These are phyloP conservation scores for Penicillium nordicum DNA, from an alignment of 2,329 filamentous ascomycete species.

Conservation along the genomic window DNA sequence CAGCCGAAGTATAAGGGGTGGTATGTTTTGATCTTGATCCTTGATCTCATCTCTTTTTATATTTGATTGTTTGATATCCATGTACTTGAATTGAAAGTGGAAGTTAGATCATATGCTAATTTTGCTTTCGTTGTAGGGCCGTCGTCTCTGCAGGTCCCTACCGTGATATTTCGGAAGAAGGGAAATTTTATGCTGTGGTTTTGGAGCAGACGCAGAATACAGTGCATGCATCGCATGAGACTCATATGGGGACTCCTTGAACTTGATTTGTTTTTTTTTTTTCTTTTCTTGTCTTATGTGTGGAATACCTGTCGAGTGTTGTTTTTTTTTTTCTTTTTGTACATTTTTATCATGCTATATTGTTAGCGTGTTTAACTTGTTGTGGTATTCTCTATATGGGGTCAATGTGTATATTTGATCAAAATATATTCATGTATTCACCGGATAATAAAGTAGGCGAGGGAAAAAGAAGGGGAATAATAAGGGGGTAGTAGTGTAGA, in stretches of 20 bases:
- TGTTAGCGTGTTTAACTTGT: not conserved
- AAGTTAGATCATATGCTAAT: not conserved
- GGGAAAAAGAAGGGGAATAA: too few species aligned
- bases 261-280: not conserved
- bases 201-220: constrained; percentile 28
- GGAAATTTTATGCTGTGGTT: constrained; percentile 39
- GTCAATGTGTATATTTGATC: too few species aligned
- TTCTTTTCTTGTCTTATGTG: not conserved
- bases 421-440: too few species aligned
- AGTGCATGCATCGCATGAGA: not conserved
- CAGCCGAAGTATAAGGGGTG: constrained; percentile 39
- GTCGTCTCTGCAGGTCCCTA: constrained; percentile 35
- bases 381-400: not conserved
- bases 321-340: not conserved
- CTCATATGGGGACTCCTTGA: constrained; percentile 8
- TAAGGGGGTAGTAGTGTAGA: too few species aligned
- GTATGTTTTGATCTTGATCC: constrained; percentile 18
- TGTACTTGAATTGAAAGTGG: not conserved
- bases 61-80: not conserved
- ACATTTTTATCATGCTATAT: not conserved
- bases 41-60: not conserved
- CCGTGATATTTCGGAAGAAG: constrained; percentile 36
- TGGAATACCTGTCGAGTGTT: not conserved
- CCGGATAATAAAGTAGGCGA: too few species aligned
- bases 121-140: constrained; percentile 23